Base-by-base conservation (phyloP, 2,329 filamentous ascomycete species). In the Alternaria sp. region DNA sequence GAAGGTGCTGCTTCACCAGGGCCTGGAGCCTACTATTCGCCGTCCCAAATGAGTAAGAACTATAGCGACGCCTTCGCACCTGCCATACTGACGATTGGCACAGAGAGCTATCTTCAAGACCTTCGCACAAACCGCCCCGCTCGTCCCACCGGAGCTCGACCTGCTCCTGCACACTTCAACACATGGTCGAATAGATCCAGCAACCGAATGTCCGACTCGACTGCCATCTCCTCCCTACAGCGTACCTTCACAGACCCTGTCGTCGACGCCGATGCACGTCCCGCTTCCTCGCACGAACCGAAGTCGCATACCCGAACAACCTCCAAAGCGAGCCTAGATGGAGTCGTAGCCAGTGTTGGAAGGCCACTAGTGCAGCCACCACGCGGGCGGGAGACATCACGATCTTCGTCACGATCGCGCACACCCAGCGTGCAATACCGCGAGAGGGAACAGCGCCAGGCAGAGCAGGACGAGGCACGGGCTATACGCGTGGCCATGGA, bases 391-490 rank as follows among this genome's bases (percentile, higher is more conserved):
- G 85, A 63, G 43, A 62, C 63, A 52, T 71, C 44, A 79, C 79
- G 63, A 72, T 79, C 57, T 82, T 80, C 71, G 70, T 78, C 57
- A 6, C 68, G 70, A 21, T 70, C 73, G 59, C 71, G 90, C 52
- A 88, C 90, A 15, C 87, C 89, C 7, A 91, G 85, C 63, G 84
- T 74, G 61, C 69, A 86, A 8, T 93, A 93, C 77, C 89, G 92
- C 59, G 91, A 93, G 78, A 87, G 89, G 60, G 90, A 90, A 17
- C 87, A 89, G 74, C 84, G 91, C 70, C 93, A 91, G 90, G 91
- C 92, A 87, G 91, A 94, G 77, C 92, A 91, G 77, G 90, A 93
- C 74, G 91, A 94, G 79, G 90, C 88, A 5, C 85, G 86, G 36
- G 90, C 90, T 19, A 80, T 94, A 62, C 87, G 90, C 17, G 85